Evolutionary conservation across 2,329 filamentous ascomycete species (phyloP).

Genomic region (Ilyonectria mors-panacis): DNA sequence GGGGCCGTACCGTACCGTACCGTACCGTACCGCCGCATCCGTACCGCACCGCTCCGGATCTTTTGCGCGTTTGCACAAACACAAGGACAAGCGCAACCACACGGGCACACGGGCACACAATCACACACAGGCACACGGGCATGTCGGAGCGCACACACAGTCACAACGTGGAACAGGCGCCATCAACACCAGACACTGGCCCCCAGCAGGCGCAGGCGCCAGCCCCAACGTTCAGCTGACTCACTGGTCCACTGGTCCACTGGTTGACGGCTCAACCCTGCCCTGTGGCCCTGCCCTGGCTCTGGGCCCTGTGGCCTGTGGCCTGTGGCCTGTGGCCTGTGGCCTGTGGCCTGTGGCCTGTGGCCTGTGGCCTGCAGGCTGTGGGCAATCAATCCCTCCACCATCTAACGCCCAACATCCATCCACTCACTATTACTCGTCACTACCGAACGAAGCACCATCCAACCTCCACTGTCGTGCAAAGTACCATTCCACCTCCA

Average conservation of each 20-base stretch:
- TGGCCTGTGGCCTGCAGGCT: not conserved
- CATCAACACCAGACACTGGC: not conserved
- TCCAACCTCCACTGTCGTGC: not conserved
- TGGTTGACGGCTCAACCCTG: constrained; percentile 8
- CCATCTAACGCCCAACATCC: not conserved
- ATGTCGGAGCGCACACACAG: not conserved
- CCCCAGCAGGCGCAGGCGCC: constrained; percentile 1
- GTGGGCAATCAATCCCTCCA: not conserved
- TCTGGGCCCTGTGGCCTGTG: not conserved
- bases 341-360: not conserved
- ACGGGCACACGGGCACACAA: not conserved
- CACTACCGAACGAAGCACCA: not conserved
- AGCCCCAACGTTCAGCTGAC: constrained; percentile 16
- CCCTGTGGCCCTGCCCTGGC: constrained; percentile 4
- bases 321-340: not conserved
- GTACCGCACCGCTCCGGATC: not conserved
- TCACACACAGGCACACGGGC: not conserved
- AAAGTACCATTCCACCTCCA: not conserved
- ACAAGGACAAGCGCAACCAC: not conserved
- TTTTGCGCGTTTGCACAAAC: not conserved
- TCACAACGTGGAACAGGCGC: not conserved
- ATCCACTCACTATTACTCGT: too few relatives aligned
- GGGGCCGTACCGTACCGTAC: constrained; percentile 2
- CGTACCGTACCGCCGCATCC: not conserved
- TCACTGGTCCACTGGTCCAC: not conserved